Evolutionary conservation across 805 yeast species (phyloP).

Genomic region (Jamesozyma rosinii): DNA sequence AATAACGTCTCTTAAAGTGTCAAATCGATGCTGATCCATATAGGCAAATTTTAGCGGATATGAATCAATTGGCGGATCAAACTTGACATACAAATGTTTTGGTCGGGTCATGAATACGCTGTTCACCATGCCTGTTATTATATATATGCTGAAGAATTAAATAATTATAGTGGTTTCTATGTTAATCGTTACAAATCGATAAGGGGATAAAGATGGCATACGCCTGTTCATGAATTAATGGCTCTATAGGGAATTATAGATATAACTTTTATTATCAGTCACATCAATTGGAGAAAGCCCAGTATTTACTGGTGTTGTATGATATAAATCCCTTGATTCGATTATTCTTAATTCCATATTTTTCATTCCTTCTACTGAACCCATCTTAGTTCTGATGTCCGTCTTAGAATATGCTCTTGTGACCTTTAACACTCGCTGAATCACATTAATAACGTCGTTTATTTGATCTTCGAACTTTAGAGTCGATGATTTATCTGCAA

Average conservation of each 20-base stretch:
- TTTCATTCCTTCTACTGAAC: conserved; percentile 48
- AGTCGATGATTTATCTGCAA: conserved; percentile 3
- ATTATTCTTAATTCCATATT: conserved; percentile 64
- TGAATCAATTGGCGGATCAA: too few relatives aligned
- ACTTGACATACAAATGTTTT: too few relatives aligned
- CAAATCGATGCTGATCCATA: too few relatives aligned
- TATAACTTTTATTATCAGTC: conserved; percentile 7
- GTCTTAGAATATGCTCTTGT: conserved; percentile 18
- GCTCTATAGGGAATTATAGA: conserved; percentile 8
- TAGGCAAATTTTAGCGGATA: too few relatives aligned
- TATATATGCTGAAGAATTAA: too few relatives aligned
- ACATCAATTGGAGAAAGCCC: neutral
- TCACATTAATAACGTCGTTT: conserved; percentile 27
- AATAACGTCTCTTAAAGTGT: too few relatives aligned
- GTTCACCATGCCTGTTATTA: too few relatives aligned
- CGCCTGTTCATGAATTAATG: neutral
- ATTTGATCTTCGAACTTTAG: conserved; percentile 17
- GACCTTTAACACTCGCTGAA: conserved; percentile 23
- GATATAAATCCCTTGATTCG: conserved; percentile 41
- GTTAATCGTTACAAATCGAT: neutral
- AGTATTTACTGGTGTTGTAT: neutral
- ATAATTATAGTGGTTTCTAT: neutral
- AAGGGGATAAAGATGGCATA: neutral
- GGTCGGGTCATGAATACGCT: too few relatives aligned
- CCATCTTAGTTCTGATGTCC: conserved; percentile 39